phyloP scores from a whole-genome alignment of 2,329 filamentous ascomycete species.

The Monosporascus ibericus region DNA sequence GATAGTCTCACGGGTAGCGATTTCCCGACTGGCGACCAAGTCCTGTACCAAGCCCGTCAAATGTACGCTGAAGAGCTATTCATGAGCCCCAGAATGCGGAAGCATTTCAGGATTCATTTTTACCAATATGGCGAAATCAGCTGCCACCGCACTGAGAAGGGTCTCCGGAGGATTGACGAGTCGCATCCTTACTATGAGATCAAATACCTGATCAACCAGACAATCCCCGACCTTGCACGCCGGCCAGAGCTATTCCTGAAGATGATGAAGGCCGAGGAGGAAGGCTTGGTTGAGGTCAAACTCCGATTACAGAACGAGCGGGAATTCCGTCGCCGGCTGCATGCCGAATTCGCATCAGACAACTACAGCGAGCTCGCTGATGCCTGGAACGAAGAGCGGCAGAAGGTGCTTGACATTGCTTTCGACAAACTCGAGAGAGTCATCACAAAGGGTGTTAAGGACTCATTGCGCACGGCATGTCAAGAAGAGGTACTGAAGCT shows the following conservation, averaged over 20 bases:
- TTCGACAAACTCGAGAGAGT: slow-evolving; percentile 75
- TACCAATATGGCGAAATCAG: slow-evolving; percentile 81
- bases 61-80: slow-evolving; percentile 91
- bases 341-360: slow-evolving; percentile 83
- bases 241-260: slow-evolving; percentile 88
- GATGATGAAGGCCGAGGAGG: slow-evolving; percentile 96
- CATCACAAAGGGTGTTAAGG: slow-evolving; percentile 89
- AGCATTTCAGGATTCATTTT: slow-evolving; percentile 75
- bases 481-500: slow-evolving; percentile 86
- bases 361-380: slow-evolving; percentile 94
- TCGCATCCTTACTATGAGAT: slow-evolving; percentile 96
- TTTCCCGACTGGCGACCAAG: slow-evolving; percentile 68
- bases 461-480: slow-evolving; percentile 87
- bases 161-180: slow-evolving; percentile 86
- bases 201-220: slow-evolving; percentile 90
- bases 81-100: slow-evolving; percentile 81
- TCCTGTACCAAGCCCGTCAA: slow-evolving; percentile 72
- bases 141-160: slow-evolving; percentile 89
- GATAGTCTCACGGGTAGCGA: slow-evolving; percentile 68
- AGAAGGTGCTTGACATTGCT: slow-evolving; percentile 76
- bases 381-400: slow-evolving; percentile 85
- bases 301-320: slow-evolving; percentile 71
- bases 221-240: slow-evolving; percentile 71
- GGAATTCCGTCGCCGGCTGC: slow-evolving; percentile 70
- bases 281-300: slow-evolving; percentile 82